Evolutionary conservation across 768 basidiomycete genomes (phyloP), one percentile per base, ranked within the genome.

Genomic region (Xerocomellus amylosporus): DNA sequence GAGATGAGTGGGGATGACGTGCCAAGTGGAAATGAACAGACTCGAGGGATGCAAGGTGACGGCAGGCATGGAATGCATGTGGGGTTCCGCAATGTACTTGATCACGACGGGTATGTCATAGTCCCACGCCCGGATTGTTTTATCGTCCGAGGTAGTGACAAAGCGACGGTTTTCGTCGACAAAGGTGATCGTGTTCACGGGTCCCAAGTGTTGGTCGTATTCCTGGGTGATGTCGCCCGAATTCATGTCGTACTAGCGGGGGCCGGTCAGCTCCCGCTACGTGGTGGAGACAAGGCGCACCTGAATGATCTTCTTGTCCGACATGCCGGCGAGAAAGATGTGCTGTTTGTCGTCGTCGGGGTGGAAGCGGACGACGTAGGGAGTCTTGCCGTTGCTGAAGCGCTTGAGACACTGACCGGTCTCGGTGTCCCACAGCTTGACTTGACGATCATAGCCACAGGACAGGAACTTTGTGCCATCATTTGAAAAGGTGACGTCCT

Each of bases 31-130:
- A 44, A 55, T 56, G 28, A 38, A 84, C 93, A 53, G 69, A 98
- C 96, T 89, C 52, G 86, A 95, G 22, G 97, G 96, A 71, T 98
- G 94, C 26, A 96, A 73, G 6, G 94, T 95, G 44, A 98, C 95
- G 17, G 97, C 91, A 8, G 97, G 97, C 95, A 99, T 98, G 17
- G 93, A 97, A 74, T 99, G 95, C 97, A 99, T 98, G 67, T 93
- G 87, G 4, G 97, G 97, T 71, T 99, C 97, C 19, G 97, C 96
- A 55, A 98, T 98, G 71, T 98, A 97, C 73, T 99, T 99, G 79
- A 99, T 98, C 49, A 97, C 93, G 34, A 98, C 97, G 6, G 97
- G 97, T 58, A 99, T 98, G 73, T 99, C 97, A 71, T 88, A 98
- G 71, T 99, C 97, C 97, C 97, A 99, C 17, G 93, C 96, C 42